phyloP scores from a whole-genome alignment of 805 yeast genomes.

The Metschnikowia reukaufii region DNA sequence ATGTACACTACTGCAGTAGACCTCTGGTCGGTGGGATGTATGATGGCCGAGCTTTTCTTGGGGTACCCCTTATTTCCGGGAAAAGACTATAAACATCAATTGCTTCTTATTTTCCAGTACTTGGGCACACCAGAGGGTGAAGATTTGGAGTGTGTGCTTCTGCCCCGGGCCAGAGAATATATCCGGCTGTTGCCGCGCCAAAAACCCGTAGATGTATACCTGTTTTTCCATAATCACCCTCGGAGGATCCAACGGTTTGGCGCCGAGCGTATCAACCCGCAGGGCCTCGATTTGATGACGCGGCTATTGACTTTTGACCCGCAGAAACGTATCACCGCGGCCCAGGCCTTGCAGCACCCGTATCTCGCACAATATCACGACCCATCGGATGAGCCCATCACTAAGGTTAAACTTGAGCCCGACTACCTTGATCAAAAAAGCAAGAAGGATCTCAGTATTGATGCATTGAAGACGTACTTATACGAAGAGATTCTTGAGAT shows the following conservation, averaged over 20 bases:
- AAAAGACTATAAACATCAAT: conserved; percentile 67
- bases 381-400: conserved; percentile 18
- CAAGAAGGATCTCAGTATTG: conserved; percentile 14
- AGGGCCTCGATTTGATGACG: conserved; percentile 18
- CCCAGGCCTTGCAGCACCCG: conserved; percentile 16
- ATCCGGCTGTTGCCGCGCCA: conserved; percentile 18
- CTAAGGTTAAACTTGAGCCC: conserved; percentile 15
- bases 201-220: conserved; percentile 5
- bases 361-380: conserved; percentile 20
- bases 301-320: conserved; percentile 18
- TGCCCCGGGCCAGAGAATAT: conserved; percentile 18
- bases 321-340: conserved; percentile 12
- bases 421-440: conserved; percentile 17
- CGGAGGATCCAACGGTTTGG: conserved; percentile 17
- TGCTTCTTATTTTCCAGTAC: conserved; percentile 62
- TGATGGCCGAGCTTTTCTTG: conserved; percentile 65
- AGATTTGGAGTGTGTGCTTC: conserved; percentile 17
- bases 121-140: conserved; percentile 62
- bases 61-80: conserved; percentile 74
- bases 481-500: conserved; percentile 16
- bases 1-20: conserved; percentile 77
- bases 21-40: conserved; percentile 80
- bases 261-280: conserved; percentile 13
- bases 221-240: conserved; percentile 14
- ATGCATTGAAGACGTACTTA: conserved; percentile 15